Conservation (phyloP, 352 stramenopile genomes). For the Phytophthora foliorum region DNA sequence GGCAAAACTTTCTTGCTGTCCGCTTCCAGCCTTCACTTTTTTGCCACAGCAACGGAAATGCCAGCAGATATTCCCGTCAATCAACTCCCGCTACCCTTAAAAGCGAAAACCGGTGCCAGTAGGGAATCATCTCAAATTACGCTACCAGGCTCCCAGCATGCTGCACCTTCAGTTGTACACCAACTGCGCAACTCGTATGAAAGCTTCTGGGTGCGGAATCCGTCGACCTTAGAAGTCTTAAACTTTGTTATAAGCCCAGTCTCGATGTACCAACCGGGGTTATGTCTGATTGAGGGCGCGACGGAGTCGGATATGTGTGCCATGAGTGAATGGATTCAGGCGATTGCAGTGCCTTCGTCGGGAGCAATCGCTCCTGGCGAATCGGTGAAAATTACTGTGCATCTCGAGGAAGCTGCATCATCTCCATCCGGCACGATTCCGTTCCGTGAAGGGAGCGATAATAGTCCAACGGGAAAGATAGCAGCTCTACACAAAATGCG, state of each 20-base stretch:
- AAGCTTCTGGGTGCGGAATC: slow-evolving; percentile 88
- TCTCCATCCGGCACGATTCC: slow-evolving; percentile 25
- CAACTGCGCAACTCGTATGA: slow-evolving; percentile 76
- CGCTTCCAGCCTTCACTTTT: slow-evolving; percentile 82
- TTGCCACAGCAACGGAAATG: slow-evolving; percentile 71
- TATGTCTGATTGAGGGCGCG: slow-evolving; percentile 75
- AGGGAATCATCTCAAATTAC: slow-evolving; percentile 46
- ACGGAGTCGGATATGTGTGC: slow-evolving; percentile 69
- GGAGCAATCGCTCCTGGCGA: slow-evolving; percentile 78
- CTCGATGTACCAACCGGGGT: slow-evolving; percentile 67
- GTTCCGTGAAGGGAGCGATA: slow-evolving; percentile 43
- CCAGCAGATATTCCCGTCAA: slow-evolving; percentile 56
- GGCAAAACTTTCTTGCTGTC: slow-evolving; percentile 88
- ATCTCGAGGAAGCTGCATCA: slow-evolving; percentile 71
- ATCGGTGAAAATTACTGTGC: slow-evolving; percentile 82
- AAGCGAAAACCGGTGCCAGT: slow-evolving; percentile 49
- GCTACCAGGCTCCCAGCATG: slow-evolving; percentile 30
- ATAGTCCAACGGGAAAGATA: slow-evolving; percentile 40
- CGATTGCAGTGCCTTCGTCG: slow-evolving; percentile 71
- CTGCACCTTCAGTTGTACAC: slow-evolving; percentile 50
- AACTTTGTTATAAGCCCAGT: slow-evolving; percentile 81
- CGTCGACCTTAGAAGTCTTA: slow-evolving; percentile 67
- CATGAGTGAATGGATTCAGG: slow-evolving; percentile 85
- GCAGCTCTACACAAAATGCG: slow-evolving; percentile 78
- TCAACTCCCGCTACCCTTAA: slow-evolving; percentile 51